Base-by-base conservation (phyloP, 2,329 filamentous ascomycete genomes). In the Microcyclosporella mali region DNA sequence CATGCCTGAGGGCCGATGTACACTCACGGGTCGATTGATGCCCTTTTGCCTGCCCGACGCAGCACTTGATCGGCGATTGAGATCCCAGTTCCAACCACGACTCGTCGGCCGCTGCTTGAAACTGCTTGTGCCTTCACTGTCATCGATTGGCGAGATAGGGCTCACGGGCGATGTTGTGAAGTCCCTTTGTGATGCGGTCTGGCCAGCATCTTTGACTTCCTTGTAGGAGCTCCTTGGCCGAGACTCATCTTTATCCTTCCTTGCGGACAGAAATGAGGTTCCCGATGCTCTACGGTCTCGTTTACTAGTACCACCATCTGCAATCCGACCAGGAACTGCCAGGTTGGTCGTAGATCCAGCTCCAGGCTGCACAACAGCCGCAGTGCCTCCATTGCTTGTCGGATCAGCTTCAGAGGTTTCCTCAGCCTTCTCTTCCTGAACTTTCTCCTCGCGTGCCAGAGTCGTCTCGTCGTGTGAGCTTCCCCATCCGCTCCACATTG, bases 401-500 rank as follows among this genome's bases (percentile, higher is more conserved):
- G 11, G 19, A 28, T 38, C 40, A 7, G 43, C 39, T n/a, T 27
- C 19, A 27, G 16, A 16, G 6, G 19, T 40, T 19, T 40, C 28
- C 1, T 43, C 38, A 9, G 33, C 39, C 31, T 33, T 44, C 17
- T 46, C 47, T 21, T 54, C 45, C 18, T 51, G 42, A 6, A 73
- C 72, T 50, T 73, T 71, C 40, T 75, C 63, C 59, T 82, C 78
- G 3, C 78, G 69, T 35, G 72, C 68, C n/a, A 94, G 73, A 0
- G 84, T 85, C 49, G 74, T 74, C 63, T 90, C 78, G 60, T 97
- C 92, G 59, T 95, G 88, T 61, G 85, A 94, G 34, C 84, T 89
- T 11, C 87, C 88, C 85, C 88, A 94, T 1, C 83, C 72, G 37
- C 81, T 85, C 90, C 90, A 97, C 51, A 95, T 69, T 2, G 82